These are phyloP conservation scores for Cercospora sp. DNA, from an alignment of 2,329 filamentous ascomycete species.

Conservation along the genomic window DNA sequence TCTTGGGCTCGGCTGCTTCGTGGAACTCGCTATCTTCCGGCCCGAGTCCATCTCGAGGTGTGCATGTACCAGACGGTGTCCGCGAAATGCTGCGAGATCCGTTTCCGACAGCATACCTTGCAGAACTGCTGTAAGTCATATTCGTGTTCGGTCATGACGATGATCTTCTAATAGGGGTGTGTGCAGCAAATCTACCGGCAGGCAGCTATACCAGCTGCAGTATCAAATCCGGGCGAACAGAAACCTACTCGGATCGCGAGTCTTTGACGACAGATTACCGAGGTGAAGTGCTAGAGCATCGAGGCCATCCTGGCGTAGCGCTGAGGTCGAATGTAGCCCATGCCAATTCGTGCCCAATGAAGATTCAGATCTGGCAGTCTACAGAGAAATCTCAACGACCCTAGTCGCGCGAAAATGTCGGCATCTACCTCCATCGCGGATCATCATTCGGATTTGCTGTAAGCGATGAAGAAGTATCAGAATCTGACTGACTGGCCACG, in stretches of 20 bases:
- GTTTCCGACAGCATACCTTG: neutral
- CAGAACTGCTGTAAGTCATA: slow-evolving; percentile 1
- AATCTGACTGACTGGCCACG: neutral
- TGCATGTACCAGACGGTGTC: neutral
- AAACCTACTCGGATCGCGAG: neutral
- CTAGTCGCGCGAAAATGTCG: neutral
- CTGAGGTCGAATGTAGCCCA: neutral
- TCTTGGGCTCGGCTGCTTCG: neutral
- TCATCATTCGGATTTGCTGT: slow-evolving; percentile 3
- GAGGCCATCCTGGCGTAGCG: neutral
- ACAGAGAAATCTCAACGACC: slow-evolving; percentile 1
- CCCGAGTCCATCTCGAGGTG: neutral
- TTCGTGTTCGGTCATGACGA: neutral
- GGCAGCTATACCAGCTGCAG: neutral
- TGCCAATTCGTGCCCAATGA: neutral
- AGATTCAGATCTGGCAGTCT: neutral
- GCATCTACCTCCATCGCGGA: neutral
- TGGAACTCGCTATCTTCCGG: neutral
- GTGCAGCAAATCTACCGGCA: neutral
- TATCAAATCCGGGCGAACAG: neutral
- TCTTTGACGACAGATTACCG: neutral
- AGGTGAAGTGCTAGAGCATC: slow-evolving; percentile 3
- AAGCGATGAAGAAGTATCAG: neutral
- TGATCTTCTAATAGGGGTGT: neutral
- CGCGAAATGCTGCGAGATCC: neutral